phyloP scores from a whole-genome alignment of 192 early-diverging fungal genomes.

The Coemansia sp. region DNA sequence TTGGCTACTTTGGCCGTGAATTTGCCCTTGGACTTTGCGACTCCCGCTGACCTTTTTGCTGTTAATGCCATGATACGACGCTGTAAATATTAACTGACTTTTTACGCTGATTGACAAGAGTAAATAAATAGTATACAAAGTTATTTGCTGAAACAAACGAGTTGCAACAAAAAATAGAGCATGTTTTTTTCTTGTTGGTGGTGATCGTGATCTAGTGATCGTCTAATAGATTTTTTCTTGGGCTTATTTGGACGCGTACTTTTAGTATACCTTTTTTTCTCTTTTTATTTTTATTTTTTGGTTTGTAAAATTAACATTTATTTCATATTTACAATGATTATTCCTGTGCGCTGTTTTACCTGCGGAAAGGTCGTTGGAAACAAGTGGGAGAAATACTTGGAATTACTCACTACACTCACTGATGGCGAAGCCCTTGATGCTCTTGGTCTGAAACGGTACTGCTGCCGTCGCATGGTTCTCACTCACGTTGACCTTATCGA shows the following conservation, averaged over 20 bases:
- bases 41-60: background rate
- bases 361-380: conserved; percentile 99
- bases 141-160: background rate
- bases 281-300: conserved; percentile 3
- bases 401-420: conserved; percentile 68
- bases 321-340: conserved; percentile 76
- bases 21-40: conserved; percentile 17
- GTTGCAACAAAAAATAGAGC: background rate
- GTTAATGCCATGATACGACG: background rate
- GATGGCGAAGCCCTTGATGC: conserved; percentile 74
- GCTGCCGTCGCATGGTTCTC: conserved; percentile 97
- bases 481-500: conserved; percentile 99
- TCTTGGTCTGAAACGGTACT: conserved; percentile 85
- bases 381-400: conserved; percentile 94
- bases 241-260: background rate
- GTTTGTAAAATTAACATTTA: background rate
- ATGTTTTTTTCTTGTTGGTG: background rate
- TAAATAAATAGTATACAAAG: conserved; percentile 1
- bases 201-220: background rate
- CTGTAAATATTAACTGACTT: background rate
- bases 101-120: background rate
- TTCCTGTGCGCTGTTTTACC: conserved; percentile 97
- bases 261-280: background rate
- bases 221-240: background rate
- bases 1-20: conserved; percentile 11